These are phyloP conservation scores for Baorangia bicolor DNA, from an alignment of 768 basidiomycete species.

Conservation along the genomic window DNA sequence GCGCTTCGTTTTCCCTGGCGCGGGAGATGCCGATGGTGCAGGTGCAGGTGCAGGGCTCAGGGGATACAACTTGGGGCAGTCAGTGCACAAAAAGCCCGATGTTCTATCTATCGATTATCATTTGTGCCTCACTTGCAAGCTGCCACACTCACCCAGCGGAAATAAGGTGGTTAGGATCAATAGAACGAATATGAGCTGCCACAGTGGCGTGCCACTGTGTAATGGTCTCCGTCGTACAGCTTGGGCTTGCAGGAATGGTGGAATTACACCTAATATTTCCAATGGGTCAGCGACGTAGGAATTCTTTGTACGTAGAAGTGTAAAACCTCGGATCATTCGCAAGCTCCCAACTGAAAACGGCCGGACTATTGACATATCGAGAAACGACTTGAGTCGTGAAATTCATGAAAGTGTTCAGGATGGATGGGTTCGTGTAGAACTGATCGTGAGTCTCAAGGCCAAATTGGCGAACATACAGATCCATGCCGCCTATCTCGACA, in stretches of 20 bases:
- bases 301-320: background rate
- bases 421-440: constrained; percentile 53
- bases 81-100: constrained; percentile 58
- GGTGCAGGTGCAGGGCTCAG: constrained; percentile 29
- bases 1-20: constrained; percentile 39
- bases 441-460: constrained; percentile 46
- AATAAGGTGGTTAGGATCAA: constrained; percentile 65
- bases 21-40: constrained; percentile 42
- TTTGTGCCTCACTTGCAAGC: background rate
- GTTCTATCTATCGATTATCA: constrained; percentile 27
- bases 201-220: constrained; percentile 56
- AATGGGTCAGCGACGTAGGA: background rate
- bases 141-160: constrained; percentile 51
- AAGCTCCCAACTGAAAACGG: constrained; percentile 59
- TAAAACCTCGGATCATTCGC: constrained; percentile 64
- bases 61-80: constrained; percentile 57
- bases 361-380: constrained; percentile 53
- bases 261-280: constrained; percentile 51
- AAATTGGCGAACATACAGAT: constrained; percentile 57
- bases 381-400: constrained; percentile 54
- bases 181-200: constrained; percentile 41
- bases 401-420: constrained; percentile 54
- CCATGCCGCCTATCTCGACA: constrained; percentile 55
- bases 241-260: constrained; percentile 39
- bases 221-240: constrained; percentile 51